phyloP scores from a whole-genome alignment of 75 land plant genomes.

The Sequoia sempervirens region DNA sequence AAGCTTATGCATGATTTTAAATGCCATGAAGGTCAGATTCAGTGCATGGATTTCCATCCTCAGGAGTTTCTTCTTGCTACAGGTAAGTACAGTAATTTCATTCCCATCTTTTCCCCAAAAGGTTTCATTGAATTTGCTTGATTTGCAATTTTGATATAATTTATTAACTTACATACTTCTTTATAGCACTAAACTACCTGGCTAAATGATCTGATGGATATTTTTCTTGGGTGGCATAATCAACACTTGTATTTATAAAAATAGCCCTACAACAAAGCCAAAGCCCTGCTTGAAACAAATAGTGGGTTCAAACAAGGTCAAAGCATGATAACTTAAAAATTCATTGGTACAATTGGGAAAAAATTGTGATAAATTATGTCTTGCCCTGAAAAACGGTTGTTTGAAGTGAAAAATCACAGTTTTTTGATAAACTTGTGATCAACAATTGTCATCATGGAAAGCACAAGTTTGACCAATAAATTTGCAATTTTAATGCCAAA shows the following conservation, averaged over 20 bases:
- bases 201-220: not conserved
- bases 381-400: too few relatives aligned
- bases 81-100: slow-evolving; percentile 30
- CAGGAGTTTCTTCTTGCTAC: slow-evolving; percentile 90
- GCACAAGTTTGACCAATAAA: too few relatives aligned
- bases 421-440: too few relatives aligned
- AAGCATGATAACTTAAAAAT: not conserved
- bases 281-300: not conserved
- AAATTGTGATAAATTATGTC: too few relatives aligned
- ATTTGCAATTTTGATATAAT: not conserved
- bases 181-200: not conserved
- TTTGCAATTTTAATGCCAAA: too few relatives aligned
- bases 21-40: slow-evolving; percentile 80
- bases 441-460: too few relatives aligned
- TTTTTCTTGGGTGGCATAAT: not conserved
- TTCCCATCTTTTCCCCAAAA: not conserved
- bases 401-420: too few relatives aligned
- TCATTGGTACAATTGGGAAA: too few relatives aligned
- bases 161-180: not conserved
- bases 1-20: slow-evolving; percentile 92
- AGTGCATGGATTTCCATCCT: slow-evolving; percentile 87
- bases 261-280: not conserved
- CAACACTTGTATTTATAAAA: not conserved
- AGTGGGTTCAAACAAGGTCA: not conserved
- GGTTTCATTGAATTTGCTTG: not conserved